Base-by-base conservation (phyloP, 768 basidiomycete species). In the Tylopilus sp. region DNA sequence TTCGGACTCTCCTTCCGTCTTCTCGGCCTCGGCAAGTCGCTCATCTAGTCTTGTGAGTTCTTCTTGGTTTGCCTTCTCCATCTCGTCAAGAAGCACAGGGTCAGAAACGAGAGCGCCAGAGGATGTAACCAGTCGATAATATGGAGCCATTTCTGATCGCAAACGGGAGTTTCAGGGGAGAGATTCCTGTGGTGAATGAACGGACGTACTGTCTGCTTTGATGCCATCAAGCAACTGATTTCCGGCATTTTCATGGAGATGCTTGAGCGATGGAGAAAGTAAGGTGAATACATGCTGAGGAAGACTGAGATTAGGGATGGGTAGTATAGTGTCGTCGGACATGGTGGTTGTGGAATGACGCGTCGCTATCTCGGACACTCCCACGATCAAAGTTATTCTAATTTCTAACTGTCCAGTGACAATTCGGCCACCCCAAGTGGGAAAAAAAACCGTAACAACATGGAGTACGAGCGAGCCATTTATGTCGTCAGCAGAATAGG, bases 1-100 rank as follows among this genome's bases (percentile, higher is more conserved):
- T 70, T 98, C 96, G 1, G 87, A 87, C 69, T 98, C 95, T 53
- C 95, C 96, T 64, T 95, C 86, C 3, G 84, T 90, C 74, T 90
- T 87, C 73, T 92, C 80, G 0, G 96, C 94, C 60, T 96, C 93
- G 48, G 79, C 83, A 33, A 97, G 75, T 42, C 87, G 77, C 55
- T 83, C 84, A 48, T 96, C 89, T 12, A 98, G 72, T 61, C 79
- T 80, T 46, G 82, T 77, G 26, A 98, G 79, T 62, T 88, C 83
- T 41, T 81, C 82, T 48, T 77, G 71, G 69, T 98, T 98, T 31
- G 80, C 78, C 45, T 79, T 78, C 64, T 56, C 56, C 65, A 69
- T 67, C 43, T 62, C 58, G 3, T 57, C 60, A 0, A 62, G 57
- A 19, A 69, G 56, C 11, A 53, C 48, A 3, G 80, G 63, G 1